Evolutionary conservation across 495 filamentous ascomycete genomes (phyloP).

Genomic region (Talaromyces borbonicus): DNA sequence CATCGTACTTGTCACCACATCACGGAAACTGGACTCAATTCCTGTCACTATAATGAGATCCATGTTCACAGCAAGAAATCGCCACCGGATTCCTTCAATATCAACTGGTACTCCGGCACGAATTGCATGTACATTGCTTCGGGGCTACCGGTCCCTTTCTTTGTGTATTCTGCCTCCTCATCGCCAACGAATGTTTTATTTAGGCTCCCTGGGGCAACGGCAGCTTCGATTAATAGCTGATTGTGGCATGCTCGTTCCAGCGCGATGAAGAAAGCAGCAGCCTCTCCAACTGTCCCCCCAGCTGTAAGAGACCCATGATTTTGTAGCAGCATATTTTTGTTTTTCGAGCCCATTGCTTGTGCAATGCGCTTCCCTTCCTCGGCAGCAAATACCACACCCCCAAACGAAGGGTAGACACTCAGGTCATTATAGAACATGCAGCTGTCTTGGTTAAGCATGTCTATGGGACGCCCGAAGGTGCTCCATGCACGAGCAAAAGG

Average conservation of each 20-base stretch:
- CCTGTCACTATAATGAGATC: not conserved
- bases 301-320: conserved; percentile 50
- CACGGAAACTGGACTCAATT: not conserved
- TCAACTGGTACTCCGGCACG: conserved; percentile 9
- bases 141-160: conserved; percentile 12
- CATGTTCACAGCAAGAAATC: conserved; percentile 17
- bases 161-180: conserved; percentile 39
- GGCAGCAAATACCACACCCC: conserved; percentile 39
- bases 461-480: conserved; percentile 21
- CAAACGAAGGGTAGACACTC: conserved; percentile 32
- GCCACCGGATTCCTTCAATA: conserved; percentile 10
- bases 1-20: too few species aligned
- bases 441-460: conserved; percentile 34
- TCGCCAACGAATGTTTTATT: conserved; percentile 41
- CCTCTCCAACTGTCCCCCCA: conserved; percentile 45
- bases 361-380: conserved; percentile 48
- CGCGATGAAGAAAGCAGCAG: conserved; percentile 50
- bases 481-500: conserved; percentile 22
- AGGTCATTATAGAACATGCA: conserved; percentile 42
- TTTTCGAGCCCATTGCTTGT: conserved; percentile 33
- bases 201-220: conserved; percentile 27
- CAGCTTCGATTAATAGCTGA: conserved; percentile 47
- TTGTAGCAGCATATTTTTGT: conserved; percentile 47
- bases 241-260: conserved; percentile 51
- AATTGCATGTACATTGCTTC: conserved; percentile 16